Conservation (phyloP, 2,329 filamentous ascomycete species). For the Elsinoe perseae region DNA sequence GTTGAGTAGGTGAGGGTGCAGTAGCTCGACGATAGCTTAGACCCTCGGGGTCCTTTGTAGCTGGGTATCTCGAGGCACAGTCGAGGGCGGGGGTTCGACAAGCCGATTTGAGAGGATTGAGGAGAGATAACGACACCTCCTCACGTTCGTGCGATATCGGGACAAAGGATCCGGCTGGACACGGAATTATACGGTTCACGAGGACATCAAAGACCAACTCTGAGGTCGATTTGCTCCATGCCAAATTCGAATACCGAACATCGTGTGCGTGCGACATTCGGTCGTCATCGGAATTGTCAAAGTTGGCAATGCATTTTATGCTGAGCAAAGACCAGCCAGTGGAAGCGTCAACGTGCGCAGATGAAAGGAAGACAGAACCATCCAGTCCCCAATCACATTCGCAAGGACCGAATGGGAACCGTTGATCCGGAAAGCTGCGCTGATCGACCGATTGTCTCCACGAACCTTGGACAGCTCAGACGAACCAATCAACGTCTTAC, state of each 20-base stretch:
- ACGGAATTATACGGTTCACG: background rate
- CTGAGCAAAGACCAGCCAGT: background rate
- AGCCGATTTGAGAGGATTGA: background rate
- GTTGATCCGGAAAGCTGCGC: constrained; percentile 6
- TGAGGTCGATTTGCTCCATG: background rate
- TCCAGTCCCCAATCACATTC: too few relatives aligned
- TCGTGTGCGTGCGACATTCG: background rate
- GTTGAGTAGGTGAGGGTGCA: background rate
- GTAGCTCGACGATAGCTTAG: constrained; percentile 11
- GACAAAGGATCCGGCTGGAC: constrained; percentile 8
- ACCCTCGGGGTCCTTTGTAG: background rate
- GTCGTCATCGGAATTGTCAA: background rate
- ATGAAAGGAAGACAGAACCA: background rate
- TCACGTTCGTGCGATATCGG: constrained; percentile 11
- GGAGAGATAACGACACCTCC: constrained; percentile 2
- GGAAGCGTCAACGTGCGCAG: constrained; percentile 7
- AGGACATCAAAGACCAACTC: background rate
- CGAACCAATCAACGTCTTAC: background rate
- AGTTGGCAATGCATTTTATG: background rate
- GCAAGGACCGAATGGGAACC: too few relatives aligned
- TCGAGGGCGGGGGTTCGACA: background rate
- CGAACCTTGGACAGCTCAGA: background rate
- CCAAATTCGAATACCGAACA: background rate
- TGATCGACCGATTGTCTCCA: constrained; percentile 5
- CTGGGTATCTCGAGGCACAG: constrained; percentile 4